These are phyloP conservation scores for Dictyostelium capitatum DNA, from an alignment of 78 protist species.

Conservation along the genomic window DNA sequence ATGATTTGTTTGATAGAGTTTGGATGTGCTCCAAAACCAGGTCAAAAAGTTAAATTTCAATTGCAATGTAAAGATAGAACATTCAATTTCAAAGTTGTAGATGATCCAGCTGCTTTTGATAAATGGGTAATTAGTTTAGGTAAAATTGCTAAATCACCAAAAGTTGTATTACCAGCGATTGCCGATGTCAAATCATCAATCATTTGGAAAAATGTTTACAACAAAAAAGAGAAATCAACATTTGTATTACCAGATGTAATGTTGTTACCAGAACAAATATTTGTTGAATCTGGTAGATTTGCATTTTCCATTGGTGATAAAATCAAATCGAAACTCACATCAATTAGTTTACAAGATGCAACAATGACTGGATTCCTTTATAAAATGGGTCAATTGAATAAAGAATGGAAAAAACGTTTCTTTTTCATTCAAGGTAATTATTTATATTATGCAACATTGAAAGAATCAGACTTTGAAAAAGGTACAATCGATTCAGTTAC, in stretches of 20 bases:
- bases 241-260: slow-evolving; percentile 57
- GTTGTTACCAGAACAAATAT: slow-evolving; percentile 59
- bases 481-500: slow-evolving; percentile 16
- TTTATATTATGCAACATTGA: slow-evolving; percentile 37
- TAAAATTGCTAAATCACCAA: slow-evolving; percentile 11
- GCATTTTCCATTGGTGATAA: slow-evolving; percentile 74
- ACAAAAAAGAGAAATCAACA: slow-evolving; percentile 35
- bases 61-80: slow-evolving; percentile 35
- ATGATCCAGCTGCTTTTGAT: slow-evolving; percentile 44
- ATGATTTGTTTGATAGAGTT: slow-evolving; percentile 48
- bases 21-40: slow-evolving; percentile 74
- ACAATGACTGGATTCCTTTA: slow-evolving; percentile 64
- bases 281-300: slow-evolving; percentile 58
- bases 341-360: slow-evolving; percentile 35
- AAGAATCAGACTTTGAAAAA: slow-evolving; percentile 18
- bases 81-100: slow-evolving; percentile 30
- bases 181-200: slow-evolving; percentile 4
- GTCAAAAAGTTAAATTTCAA: slow-evolving; percentile 64
- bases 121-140: slow-evolving; percentile 50
- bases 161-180: neutral
- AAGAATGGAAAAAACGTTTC: slow-evolving; percentile 66
- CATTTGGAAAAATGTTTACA: slow-evolving; percentile 56
- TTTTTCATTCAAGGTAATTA: slow-evolving; percentile 19
- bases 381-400: slow-evolving; percentile 62
- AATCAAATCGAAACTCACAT: slow-evolving; percentile 42